Evolutionary conservation across 1,284 basidiomycete species (phyloP), one percentile per base, ranked within the genome.

Genomic region (Cronartium quercuum): DNA sequence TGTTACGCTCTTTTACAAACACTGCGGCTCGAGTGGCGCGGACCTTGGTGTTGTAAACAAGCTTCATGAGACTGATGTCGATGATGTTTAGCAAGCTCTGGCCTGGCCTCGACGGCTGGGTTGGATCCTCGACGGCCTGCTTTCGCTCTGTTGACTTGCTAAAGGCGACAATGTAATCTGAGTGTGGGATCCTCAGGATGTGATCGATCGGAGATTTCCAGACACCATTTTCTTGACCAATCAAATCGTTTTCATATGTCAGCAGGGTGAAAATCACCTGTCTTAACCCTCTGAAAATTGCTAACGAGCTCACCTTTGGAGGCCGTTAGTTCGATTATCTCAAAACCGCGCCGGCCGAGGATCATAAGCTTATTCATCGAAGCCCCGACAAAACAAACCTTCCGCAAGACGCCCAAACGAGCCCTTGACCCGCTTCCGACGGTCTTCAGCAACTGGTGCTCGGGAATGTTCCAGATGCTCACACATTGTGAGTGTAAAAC

Each of bases 401-500:
- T n/a, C 29, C 29, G n/a, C 7, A 21, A 55, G n/a, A 21, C 51
- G 18, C 51, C 51, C n/a, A 55, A 55, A 9, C 51, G 51, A 21
- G n/a, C 29, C 6, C n/a, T 55, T 21, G 51, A 55, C 7, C 51
- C 51, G 29, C 51, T 55, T 55, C 51, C 51, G 51, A 55, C 29
- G 29, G 51, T 55, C 51, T 55, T 55, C n/a, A 55, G n/a, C 18
- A 55, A 55, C 12, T 29, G 51, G 51, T n/a, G 51, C 29, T 29
- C 51, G 13, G 29, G 18, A 12, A 55, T 21, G 37, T 61, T 35
- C 60, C 60, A 61, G 6, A 61, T 34, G n/a, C 29, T 35, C 6
- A 61, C 60, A 34, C 29, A 61, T 35, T 61, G 60, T 37, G 60
- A 35, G 35, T 61, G 60, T 12, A 61, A 18, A n/a, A 61, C 60